These are phyloP conservation scores for Ormosia semicastrata DNA, from an alignment of 306 rosid species.

Conservation along the genomic window DNA sequence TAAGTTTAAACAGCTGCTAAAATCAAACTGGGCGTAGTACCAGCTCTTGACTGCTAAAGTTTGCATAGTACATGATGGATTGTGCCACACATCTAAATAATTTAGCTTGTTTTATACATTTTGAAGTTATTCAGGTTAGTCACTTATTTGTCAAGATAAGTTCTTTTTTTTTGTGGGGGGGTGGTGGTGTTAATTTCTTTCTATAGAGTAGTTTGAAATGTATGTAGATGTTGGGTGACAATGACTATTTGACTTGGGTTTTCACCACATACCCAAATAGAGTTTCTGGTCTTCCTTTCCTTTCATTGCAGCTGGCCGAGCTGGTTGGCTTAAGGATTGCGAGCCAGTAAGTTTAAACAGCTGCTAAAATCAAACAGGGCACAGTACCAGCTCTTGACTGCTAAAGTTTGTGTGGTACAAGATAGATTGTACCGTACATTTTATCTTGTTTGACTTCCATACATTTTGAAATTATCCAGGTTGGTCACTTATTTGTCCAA, in stretches of 20 bases:
- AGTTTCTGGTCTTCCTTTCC: background rate
- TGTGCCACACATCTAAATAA: constrained; percentile 44
- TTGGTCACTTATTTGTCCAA: background rate
- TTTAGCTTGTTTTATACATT: background rate
- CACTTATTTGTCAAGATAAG: too few species aligned
- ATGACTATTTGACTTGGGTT: background rate
- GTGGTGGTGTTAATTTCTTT: too few species aligned
- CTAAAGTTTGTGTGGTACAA: constrained; percentile 54
- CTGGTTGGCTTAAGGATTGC: constrained; percentile 63
- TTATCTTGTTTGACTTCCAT: background rate
- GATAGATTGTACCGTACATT: constrained; percentile 74
- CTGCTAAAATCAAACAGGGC: constrained; percentile 60
- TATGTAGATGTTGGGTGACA: background rate
- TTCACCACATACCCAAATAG: background rate
- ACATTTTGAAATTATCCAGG: background rate
- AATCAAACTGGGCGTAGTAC: constrained; percentile 48
- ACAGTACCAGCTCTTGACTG: constrained; percentile 82
- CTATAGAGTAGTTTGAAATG: too few species aligned
- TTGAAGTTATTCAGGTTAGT: background rate
- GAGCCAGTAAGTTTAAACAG: constrained; percentile 73
- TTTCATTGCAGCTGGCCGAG: constrained; percentile 76
- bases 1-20: constrained; percentile 80
- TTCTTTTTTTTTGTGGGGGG: too few species aligned
- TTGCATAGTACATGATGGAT: constrained; percentile 66
- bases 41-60: constrained; percentile 82